Evolutionary conservation across 768 basidiomycete species (phyloP).

Genomic region (Hortiboletus campestris): DNA sequence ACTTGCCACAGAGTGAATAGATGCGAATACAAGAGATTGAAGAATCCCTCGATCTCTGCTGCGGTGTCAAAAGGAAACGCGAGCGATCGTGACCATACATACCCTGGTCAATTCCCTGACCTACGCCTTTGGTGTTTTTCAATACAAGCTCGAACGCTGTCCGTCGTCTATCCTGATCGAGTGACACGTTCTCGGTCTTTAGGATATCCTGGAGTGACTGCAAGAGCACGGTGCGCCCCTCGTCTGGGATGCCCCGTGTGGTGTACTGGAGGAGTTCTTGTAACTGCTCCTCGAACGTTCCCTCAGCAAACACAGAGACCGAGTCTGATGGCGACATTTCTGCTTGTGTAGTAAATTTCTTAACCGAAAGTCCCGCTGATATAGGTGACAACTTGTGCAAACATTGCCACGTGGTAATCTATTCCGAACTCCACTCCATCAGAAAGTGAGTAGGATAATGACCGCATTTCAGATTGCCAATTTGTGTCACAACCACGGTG

Average conservation of each 20-base stretch:
- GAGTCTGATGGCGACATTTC: conserved; percentile 73
- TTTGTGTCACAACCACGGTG: too few relatives aligned
- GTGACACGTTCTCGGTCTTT: conserved; percentile 48
- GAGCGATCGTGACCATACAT: conserved; percentile 17
- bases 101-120: conserved; percentile 81
- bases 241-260: conserved; percentile 62
- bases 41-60: conserved; percentile 82
- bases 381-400: conserved; percentile 19
- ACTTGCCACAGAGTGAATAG: conserved; percentile 57
- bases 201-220: conserved; percentile 66
- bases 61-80: conserved; percentile 3
- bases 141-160: conserved; percentile 60
- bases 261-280: conserved; percentile 77
- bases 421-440: too few relatives aligned
- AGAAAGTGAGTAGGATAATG: too few relatives aligned
- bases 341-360: conserved; percentile 10
- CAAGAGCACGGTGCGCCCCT: conserved; percentile 59
- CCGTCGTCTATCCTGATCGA: conserved; percentile 53
- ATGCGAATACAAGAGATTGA: conserved; percentile 79
- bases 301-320: conserved; percentile 82
- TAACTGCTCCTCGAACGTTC: conserved; percentile 85
- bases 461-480: too few relatives aligned
- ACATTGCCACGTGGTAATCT: conserved; percentile 4
- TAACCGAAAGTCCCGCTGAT: conserved; percentile 5
- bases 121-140: conserved; percentile 61